Evolutionary conservation across 2,329 filamentous ascomycete genomes (phyloP).

Genomic region (Colletotrichum sansevieriae): DNA sequence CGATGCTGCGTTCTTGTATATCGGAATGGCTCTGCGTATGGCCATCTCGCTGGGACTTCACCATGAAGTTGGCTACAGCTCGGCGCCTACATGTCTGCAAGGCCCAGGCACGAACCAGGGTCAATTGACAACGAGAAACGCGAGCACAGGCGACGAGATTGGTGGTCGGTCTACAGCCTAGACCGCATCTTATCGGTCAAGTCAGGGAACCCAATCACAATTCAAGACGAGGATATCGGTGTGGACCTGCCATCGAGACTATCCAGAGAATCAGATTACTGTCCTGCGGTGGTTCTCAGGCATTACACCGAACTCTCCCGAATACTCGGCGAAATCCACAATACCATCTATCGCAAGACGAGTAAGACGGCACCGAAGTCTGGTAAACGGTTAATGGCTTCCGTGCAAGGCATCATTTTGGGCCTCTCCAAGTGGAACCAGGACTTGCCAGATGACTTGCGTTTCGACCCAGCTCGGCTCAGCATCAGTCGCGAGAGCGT

Average conservation of each 20-base stretch:
- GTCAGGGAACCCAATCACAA: constrained; percentile 49
- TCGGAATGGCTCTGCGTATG: constrained; percentile 68
- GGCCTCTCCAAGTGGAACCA: constrained; percentile 64
- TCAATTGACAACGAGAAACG: constrained; percentile 42
- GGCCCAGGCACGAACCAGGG: constrained; percentile 15
- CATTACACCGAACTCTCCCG: constrained; percentile 48
- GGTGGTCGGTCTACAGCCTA: constrained; percentile 53
- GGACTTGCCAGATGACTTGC: constrained; percentile 60
- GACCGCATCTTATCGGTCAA: constrained; percentile 51
- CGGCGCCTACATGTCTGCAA: constrained; percentile 7
- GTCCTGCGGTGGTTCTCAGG: constrained; percentile 47
- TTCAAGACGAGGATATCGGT: constrained; percentile 51
- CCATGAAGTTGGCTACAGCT: constrained; percentile 57
- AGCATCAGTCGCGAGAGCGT: constrained; percentile 63
- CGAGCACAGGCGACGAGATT: constrained; percentile 60
- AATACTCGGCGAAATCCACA: constrained; percentile 46
- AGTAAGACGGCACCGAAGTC: constrained; percentile 52
- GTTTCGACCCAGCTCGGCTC: constrained; percentile 61
- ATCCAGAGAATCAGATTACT: constrained; percentile 47
- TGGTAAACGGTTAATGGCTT: constrained; percentile 60
- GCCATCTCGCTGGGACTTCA: constrained; percentile 69
- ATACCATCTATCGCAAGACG: constrained; percentile 62
- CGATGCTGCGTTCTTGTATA: constrained; percentile 68
- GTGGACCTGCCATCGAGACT: constrained; percentile 49
- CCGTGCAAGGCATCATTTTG: constrained; percentile 64